These are phyloP conservation scores for Pleurotus giganteus DNA, from an alignment of 768 basidiomycete species.

Conservation along the genomic window DNA sequence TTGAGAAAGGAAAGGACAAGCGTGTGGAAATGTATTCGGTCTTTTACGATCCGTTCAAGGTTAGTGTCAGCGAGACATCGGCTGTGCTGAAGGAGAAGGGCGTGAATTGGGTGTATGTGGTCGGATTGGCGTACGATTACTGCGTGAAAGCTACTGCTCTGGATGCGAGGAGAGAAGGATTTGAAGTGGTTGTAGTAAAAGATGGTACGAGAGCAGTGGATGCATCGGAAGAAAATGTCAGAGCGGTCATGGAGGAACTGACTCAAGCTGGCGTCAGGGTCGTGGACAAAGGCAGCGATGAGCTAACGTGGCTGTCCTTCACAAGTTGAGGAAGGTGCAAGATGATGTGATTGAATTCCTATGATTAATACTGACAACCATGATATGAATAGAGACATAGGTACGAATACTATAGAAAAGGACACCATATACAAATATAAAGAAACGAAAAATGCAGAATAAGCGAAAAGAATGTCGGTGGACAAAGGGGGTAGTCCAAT, in stretches of 20 bases:
- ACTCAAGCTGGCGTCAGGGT: neutral
- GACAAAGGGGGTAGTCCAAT: neutral
- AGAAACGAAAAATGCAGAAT: neutral
- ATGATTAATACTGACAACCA: constrained; percentile 1
- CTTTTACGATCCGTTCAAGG: constrained; percentile 48
- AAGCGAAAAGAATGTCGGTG: neutral
- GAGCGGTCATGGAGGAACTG: neutral
- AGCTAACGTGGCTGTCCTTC: too few species aligned
- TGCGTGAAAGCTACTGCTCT: constrained; percentile 52
- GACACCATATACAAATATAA: constrained; percentile 6
- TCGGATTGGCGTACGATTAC: constrained; percentile 65
- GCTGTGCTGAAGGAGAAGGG: constrained; percentile 13
- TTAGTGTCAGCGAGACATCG: constrained; percentile 13
- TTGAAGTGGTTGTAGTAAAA: constrained; percentile 23
- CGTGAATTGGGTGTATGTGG: constrained; percentile 50
- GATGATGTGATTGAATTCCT: neutral
- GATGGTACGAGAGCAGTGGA: constrained; percentile 25
- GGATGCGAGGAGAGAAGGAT: constrained; percentile 38
- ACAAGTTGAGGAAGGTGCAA: too few species aligned
- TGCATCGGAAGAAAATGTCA: constrained; percentile 2
- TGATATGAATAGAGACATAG: constrained; percentile 5
- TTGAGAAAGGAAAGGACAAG: constrained; percentile 43
- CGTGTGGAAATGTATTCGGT: constrained; percentile 68
- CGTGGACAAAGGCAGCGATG: too few species aligned
- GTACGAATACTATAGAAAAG: constrained; percentile 6